These are phyloP conservation scores for Ceratocystis albifundus DNA, from an alignment of 2,329 filamentous ascomycete genomes.

Conservation along the genomic window DNA sequence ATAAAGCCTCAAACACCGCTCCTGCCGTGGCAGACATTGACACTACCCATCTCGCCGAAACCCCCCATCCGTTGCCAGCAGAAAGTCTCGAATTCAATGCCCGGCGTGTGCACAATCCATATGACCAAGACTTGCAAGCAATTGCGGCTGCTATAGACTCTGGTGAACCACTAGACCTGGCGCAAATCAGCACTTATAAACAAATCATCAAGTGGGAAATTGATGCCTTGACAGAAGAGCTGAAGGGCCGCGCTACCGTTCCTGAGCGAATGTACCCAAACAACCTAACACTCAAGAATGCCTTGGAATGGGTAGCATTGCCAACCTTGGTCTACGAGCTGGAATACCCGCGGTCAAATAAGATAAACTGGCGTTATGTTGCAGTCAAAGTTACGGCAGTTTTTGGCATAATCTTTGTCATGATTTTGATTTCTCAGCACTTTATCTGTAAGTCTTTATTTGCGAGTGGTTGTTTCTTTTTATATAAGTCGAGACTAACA, in stretches of 20 bases:
- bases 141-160: slow-evolving; percentile 29
- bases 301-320: slow-evolving; percentile 61
- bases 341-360: slow-evolving; percentile 58
- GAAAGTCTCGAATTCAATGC: slow-evolving; percentile 8
- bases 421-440: slow-evolving; percentile 66
- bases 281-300: slow-evolving; percentile 54
- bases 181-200: slow-evolving; percentile 53
- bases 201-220: slow-evolving; percentile 56
- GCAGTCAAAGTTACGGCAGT: slow-evolving; percentile 59
- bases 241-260: slow-evolving; percentile 49
- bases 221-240: slow-evolving; percentile 51
- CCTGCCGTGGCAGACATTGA: slow-evolving; percentile 25
- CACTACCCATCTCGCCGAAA: slow-evolving; percentile 23
- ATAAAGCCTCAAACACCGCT: slow-evolving; percentile 14
- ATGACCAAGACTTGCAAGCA: slow-evolving; percentile 48
- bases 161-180: slow-evolving; percentile 45
- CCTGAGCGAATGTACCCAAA: slow-evolving; percentile 48
- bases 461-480: not conserved
- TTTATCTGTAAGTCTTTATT: slow-evolving; percentile 45
- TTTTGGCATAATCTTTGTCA: slow-evolving; percentile 62
- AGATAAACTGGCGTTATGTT: slow-evolving; percentile 63
- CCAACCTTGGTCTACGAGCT: slow-evolving; percentile 71
- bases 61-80: slow-evolving; percentile 19
- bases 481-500: slow-evolving; percentile 7
- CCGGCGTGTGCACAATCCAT: slow-evolving; percentile 38